Base-by-base conservation (phyloP, 2,329 filamentous ascomycete species). In the Dryadomyces quercivorus region DNA sequence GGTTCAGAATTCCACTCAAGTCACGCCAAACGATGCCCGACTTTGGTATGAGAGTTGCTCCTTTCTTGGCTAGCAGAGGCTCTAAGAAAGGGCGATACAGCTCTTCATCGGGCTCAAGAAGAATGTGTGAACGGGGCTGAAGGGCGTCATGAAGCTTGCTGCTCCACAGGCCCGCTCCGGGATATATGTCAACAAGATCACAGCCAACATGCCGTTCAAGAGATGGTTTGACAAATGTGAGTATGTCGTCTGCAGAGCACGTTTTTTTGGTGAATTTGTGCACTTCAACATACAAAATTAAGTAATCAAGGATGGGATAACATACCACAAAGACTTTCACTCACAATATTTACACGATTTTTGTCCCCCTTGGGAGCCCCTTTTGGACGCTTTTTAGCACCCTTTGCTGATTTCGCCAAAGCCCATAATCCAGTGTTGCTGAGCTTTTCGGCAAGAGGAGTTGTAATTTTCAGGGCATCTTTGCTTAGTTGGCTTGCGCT, bases 181-280 rank as follows among this genome's bases (percentile, higher is more conserved):
- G 92, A 66, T 91, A 88, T 55, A 95, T 72, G 64, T 97, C 92
- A 62, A 98, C 73, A 47, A 97, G 77, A 62, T 95, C 90, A 69
- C 91, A 90, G 53, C 88, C 87, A 51, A 75, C 72, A 66, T 93
- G 84, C 47, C 81, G 78, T 38, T 80, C 71, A 18, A 97, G 75
- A 2, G 81, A 82, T 1, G 78, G 76, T 2, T 78, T 80, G n/a
- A 94, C 70, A 57, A 87, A 87, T 7, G 79, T 65, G 48, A 95
- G 62, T 15, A 86, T 71, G 61, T 92, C 83, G 63, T 89, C 86
- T 83, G 21, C 6, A 16, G 22, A 15, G n/a, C 16, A n/a, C 36
- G 15, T 21, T 42, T 31, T 18, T 18, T n/a, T n/a, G n/a, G 26
- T 31, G 26, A 31, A 31, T 22, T 18, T 20, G 34, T 43, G 15